Evolutionary conservation across 2,329 filamentous ascomycete species (phyloP), one percentile per base, ranked within the genome.

Genomic region (Hypoxylon sp.): DNA sequence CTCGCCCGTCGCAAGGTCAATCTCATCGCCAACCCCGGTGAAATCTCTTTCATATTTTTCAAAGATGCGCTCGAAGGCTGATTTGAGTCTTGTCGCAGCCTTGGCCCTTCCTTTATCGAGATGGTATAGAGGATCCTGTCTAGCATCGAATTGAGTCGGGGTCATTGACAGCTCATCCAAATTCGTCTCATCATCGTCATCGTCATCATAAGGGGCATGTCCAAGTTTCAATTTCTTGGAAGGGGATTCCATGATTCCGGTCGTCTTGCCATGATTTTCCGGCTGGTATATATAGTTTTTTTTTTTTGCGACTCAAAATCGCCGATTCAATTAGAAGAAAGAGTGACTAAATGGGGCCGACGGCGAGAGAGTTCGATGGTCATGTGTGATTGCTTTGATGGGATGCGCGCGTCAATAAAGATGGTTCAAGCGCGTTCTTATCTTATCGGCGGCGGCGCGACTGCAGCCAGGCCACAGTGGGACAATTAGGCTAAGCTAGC

Each of bases 31-130:
- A 56, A 95, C 86, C 3, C 90, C 92, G 1, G 90, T 89, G 76
- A 97, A 97, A 78, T 98, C 92, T 71, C 86, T 90, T 59, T 87
- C 90, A 78, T 97, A 98, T 79, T 97, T 98, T 68, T 91, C 88
- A 77, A 97, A 97, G 61, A 98, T 97, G 62, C 88, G 84, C 77
- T 97, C 94, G 78, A 97, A 96, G 4, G 90, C 90, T n/a, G 89
- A 90, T 78, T 96, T 95, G 44, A 97, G 86, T 65, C 89, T 90
- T 70, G 85, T 83, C 69, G 93, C 90, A 64, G 94, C 92, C 61
- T 86, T 85, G 55, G 88, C 86, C 71, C 92, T 87, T 53, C 87
- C 89, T 67, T 87, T 83, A 50, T 89, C 84, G 14, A 94, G 81
- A 61, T 89, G 85, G 68, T 85, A 84, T 57, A 85, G 83, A 14